Base-by-base conservation (phyloP, 2,329 filamentous ascomycete species). In the Cercospora janseana region DNA sequence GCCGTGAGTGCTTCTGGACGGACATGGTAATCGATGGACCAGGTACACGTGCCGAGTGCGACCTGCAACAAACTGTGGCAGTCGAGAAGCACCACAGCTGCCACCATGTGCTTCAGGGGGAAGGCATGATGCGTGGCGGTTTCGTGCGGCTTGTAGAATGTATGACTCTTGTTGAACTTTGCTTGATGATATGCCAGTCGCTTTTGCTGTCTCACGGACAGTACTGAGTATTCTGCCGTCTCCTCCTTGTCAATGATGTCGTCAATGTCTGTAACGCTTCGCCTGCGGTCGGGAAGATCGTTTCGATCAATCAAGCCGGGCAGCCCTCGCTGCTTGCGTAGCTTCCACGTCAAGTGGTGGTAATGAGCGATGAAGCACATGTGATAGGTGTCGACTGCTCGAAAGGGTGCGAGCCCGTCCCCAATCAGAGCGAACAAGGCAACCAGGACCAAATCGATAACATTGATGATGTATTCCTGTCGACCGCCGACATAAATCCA, bases 111-210 rank as follows among this genome's bases (percentile, higher is more conserved):
- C 24, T 79, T 77, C 1, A 91, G 73, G 0, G 88, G 87, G 55
- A 94, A 94, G 0, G 88, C 85, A 64, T 82, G 78, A 65, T 94
- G 88, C 0, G 88, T 94, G 26, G 81, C 76, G 0, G 88, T 94
- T 69, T 94, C 88, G 67, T 94, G 86, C 0, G 88, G 88, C 62
- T 91, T 91, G 75, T 94, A 94, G 69, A 92, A 94, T 4, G 86
- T 90, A 66, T 94, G 88, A 0, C 85, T 89, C 60, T 86, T 88
- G 63, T 85, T 79, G 63, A 93, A 86, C 63, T 91, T 92, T 59
- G 76, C 78, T 63, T 91, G 86, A 63, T 94, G 88, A 64, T 93
- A 84, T 43, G 83, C 77, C 7, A 94, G 77, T 41, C 78, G 80
- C 52, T 77, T 76, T 63, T 90, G 85, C 66, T 93, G 86, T 52